phyloP scores from a whole-genome alignment of 179 eudicot genomes.

The Heliamphora pulchella region DNA sequence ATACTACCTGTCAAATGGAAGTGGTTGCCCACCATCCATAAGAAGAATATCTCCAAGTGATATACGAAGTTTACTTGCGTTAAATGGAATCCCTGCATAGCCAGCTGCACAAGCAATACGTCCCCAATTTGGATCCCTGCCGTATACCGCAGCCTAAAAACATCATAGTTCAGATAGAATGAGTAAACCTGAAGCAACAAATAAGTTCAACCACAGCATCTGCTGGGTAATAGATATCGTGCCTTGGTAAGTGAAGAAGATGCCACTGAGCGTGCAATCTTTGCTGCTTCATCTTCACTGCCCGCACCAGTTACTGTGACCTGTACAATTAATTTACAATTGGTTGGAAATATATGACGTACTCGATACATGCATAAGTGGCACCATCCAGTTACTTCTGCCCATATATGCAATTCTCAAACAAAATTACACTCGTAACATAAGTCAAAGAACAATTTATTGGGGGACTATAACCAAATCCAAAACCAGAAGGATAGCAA shows the following conservation, averaged over 20 bases:
- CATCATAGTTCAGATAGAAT: slow-evolving; percentile 6
- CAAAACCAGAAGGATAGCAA: neutral
- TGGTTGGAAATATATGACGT: neutral
- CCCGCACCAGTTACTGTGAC: slow-evolving; percentile 69
- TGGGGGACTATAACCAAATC: neutral
- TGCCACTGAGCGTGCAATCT: slow-evolving; percentile 89
- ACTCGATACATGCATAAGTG: neutral
- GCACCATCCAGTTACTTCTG: neutral
- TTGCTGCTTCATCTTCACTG: slow-evolving; percentile 80
- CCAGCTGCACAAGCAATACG: slow-evolving; percentile 99
- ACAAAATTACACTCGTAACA: neutral
- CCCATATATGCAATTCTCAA: neutral
- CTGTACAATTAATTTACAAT: slow-evolving; percentile 30
- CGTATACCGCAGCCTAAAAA: slow-evolving; percentile 81
- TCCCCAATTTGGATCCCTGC: slow-evolving; percentile 99
- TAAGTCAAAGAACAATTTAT: neutral
- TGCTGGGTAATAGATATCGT: slow-evolving; percentile 10
- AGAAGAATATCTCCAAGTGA: slow-evolving; percentile 76
- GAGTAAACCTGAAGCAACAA: slow-evolving; percentile 18
- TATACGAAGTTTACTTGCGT: slow-evolving; percentile 58
- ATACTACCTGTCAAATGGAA: slow-evolving; percentile 65
- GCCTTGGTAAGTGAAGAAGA: slow-evolving; percentile 88
- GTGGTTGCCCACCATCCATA: slow-evolving; percentile 92
- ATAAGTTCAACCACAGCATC: neutral
- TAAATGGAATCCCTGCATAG: slow-evolving; percentile 70